Base-by-base conservation (phyloP, 2,329 filamentous ascomycete species). In the Didymella lethalis region DNA sequence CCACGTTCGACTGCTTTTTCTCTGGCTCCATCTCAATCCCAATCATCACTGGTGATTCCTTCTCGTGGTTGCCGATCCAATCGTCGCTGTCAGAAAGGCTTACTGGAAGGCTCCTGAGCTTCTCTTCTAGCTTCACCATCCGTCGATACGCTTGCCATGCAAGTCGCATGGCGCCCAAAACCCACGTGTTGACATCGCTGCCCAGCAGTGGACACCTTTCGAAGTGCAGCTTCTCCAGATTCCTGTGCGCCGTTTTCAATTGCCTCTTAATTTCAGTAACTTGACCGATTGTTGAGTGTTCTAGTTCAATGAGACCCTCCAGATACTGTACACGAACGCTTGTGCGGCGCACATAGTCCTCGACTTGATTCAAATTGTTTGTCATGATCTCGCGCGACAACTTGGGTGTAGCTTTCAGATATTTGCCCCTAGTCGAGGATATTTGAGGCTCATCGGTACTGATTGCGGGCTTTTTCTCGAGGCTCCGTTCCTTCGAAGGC, bases 111-210 rank as follows among this genome's bases (percentile, higher is more conserved):
- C 25, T 48, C 38, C 53, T 53, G 23, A 69, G 18, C 34, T 48
- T 59, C 40, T 68, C 65, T 25, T 68, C 65, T 10, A 69, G 45
- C 32, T 50, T 61, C 11, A 65, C 58, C 48, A 70, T 61, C 16
- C 57, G 55, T 18, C 54, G 62, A 47, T 70, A 71, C 20, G 61
- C 53, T 34, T 64, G 62, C 67, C 70, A 70, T 7, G 66, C 63
- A 53, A 64, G 52, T n/a, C 59, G 56, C 26, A 54, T 67, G 0
- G 62, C 57, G 8, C 65, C 61, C 23, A 49, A 51, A 4, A 68
- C 49, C 50, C 57, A 52, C 4, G 41, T 25, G 23, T 65, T 60
- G 2, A 54, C 51, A n/a, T 60, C 60, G 4, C 31, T 51, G 7
- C 59, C 65, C 23, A 60, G 45, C 12, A 48, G 54, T 2, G 46